Evolutionary conservation across 352 stramenopile species (phyloP).

Genomic region (Thalassiosira mediterranea): DNA sequence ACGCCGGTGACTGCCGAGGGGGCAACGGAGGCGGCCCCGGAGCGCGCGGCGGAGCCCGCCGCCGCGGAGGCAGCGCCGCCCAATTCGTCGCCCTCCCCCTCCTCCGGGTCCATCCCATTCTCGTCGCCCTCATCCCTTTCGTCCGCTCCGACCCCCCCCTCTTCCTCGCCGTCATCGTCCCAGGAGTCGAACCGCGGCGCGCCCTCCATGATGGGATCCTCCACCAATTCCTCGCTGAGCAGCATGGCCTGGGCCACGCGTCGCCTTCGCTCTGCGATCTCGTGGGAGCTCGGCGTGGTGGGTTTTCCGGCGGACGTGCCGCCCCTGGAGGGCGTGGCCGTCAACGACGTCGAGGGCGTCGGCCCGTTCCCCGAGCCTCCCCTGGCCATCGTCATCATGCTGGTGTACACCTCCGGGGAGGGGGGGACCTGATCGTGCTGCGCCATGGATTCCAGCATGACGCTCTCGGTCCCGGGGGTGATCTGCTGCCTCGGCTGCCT

Average conservation of each 20-base stretch:
- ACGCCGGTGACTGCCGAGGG: background rate
- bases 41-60: background rate
- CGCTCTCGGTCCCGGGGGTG: no score
- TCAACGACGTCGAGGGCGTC: no score
- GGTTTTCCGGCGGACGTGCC: no score
- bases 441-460: no score
- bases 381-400: no score
- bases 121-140: conserved; percentile 3
- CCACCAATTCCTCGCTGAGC: conserved; percentile 53
- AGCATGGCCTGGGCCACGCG: conserved; percentile 56
- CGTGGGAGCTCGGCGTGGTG: conserved; percentile 37
- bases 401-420: no score
- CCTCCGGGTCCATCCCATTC: background rate
- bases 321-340: no score
- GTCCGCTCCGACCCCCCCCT: background rate
- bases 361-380: no score
- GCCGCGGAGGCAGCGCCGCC: background rate
- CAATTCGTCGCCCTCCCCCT: background rate
- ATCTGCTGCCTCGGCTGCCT: background rate
- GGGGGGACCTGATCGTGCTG: no score
- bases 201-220: conserved; percentile 40
- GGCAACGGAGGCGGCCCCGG: background rate
- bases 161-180: conserved; percentile 4
- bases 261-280: conserved; percentile 45
- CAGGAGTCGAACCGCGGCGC: background rate